Evolutionary conservation across 768 basidiomycete species (phyloP).

Genomic region (Pulveroboletus frians): DNA sequence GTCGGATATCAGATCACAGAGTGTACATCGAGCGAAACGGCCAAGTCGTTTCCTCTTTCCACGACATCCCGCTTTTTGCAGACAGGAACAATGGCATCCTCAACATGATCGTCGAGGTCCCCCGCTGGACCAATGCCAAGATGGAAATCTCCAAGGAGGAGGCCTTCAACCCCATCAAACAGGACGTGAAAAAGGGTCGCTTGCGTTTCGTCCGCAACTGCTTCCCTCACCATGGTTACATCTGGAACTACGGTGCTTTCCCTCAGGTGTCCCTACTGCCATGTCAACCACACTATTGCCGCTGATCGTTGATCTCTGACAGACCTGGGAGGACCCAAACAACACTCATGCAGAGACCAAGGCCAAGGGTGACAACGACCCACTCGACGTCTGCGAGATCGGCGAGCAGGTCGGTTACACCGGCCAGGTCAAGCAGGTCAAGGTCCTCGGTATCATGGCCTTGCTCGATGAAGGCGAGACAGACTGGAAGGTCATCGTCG

Average conservation of each 20-base stretch:
- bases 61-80: constrained; percentile 97
- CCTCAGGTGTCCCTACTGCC: constrained; percentile 62
- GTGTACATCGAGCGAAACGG: constrained; percentile 91
- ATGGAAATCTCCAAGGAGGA: constrained; percentile 99
- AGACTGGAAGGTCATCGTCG: constrained; percentile 99
- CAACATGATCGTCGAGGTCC: constrained; percentile 98
- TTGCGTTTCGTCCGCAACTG: constrained; percentile 98
- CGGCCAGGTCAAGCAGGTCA: constrained; percentile 99
- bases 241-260: constrained; percentile 99
- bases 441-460: constrained; percentile 99
- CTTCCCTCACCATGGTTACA: constrained; percentile 99
- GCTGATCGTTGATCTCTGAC: not conserved
- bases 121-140: constrained; percentile 99
- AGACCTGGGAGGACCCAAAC: constrained; percentile 98
- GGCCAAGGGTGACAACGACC: constrained; percentile 98
- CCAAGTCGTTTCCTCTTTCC: constrained; percentile 79
- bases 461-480: constrained; percentile 99
- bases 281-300: not conserved
- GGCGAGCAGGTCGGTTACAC: constrained; percentile 97
- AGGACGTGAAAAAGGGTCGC: constrained; percentile 96
- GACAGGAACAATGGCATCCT: constrained; percentile 92
- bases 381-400: constrained; percentile 99
- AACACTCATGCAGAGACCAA: constrained; percentile 92
- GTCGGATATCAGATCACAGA: constrained; percentile 71
- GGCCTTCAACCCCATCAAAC: constrained; percentile 99